Evolutionary conservation across 768 basidiomycete species (phyloP), one percentile per base, ranked within the genome.

Genomic region (Lanmaoa rubissima): DNA sequence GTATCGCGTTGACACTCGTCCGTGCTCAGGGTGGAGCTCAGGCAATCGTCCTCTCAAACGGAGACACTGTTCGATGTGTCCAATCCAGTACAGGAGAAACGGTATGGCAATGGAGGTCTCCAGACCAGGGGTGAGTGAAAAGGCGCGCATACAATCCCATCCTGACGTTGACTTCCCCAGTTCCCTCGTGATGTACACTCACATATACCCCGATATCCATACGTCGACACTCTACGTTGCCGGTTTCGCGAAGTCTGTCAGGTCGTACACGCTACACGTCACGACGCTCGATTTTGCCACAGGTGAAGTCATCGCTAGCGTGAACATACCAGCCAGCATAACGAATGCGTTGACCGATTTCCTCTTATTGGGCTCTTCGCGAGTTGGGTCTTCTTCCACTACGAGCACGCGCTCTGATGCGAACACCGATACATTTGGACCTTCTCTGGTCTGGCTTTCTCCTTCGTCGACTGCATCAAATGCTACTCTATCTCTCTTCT

Each of bases 101-200:
- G 1, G 67, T 73, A 26, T 96, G 93, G 94, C 75, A 72, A 2
- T 94, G 91, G 88, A 78, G 76, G n/a, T 79, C 85, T 24, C 76
- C 77, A 14, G 88, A 90, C 65, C 79, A 85, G 48, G 80, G 78
- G 90, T 92, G 64, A 61, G 84, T 74, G 24, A 6, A 14, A 43
- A 24, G 10, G 1, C 2, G 3, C 19, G 4, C 39, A 34, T 49
- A 17, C 24, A 32, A 13, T 14, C 17, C 11, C 19, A 35, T 21
- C 31, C 55, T 57, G 55, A 64, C 41, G 36, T 47, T 16, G 24
- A 51, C 28, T 21, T 13, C 5, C 9, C 10, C 60, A 94, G 92
- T 19, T 84, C 85, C 2, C 76, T 83, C 7, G 76, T 85, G 7
- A 74, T 89, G 31, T 84, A 87, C 69, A 82, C 86, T 6, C 81